Evolutionary conservation across 352 stramenopile genomes (phyloP).

Genomic region (Pythium biforme): DNA sequence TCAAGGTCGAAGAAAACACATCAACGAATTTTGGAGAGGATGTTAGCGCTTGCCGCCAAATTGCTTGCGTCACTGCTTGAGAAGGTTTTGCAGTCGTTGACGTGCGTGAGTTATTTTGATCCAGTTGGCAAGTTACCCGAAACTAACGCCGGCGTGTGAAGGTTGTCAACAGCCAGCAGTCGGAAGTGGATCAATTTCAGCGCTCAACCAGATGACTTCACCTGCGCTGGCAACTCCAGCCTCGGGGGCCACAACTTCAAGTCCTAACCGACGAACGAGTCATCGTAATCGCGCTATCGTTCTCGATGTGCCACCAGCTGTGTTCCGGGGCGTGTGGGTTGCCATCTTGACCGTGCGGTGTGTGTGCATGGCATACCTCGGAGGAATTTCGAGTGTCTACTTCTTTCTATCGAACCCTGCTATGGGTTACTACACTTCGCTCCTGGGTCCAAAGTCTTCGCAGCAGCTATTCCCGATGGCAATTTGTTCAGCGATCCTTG

Average conservation of each 20-base stretch:
- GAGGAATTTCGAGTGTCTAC: not conserved
- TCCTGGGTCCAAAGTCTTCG: slow-evolving; percentile 5
- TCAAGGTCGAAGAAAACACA: no score
- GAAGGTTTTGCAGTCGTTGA: no score
- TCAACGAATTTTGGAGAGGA: no score
- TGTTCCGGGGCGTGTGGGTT: slow-evolving; percentile 4
- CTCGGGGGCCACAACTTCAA: not conserved
- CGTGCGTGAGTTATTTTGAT: no score
- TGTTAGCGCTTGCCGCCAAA: no score
- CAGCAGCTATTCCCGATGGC: slow-evolving; percentile 9
- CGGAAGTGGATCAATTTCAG: not conserved
- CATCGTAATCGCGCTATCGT: not conserved
- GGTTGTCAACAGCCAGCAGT: no score
- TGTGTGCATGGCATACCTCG: not conserved
- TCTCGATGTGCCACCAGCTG: not conserved
- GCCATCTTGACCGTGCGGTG: slow-evolving; percentile 1
- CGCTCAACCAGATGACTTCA: not conserved
- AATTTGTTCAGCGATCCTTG: not conserved
- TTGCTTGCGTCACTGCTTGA: no score
- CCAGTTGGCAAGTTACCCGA: no score
- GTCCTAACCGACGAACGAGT: not conserved
- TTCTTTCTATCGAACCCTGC: slow-evolving; percentile 11
- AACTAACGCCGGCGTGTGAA: no score
- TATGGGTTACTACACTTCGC: slow-evolving; percentile 20
- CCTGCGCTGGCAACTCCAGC: not conserved